Evolutionary conservation across 352 stramenopile species (phyloP), one percentile per base, ranked within the genome.

Genomic region (Aphanomyces stellatus): DNA sequence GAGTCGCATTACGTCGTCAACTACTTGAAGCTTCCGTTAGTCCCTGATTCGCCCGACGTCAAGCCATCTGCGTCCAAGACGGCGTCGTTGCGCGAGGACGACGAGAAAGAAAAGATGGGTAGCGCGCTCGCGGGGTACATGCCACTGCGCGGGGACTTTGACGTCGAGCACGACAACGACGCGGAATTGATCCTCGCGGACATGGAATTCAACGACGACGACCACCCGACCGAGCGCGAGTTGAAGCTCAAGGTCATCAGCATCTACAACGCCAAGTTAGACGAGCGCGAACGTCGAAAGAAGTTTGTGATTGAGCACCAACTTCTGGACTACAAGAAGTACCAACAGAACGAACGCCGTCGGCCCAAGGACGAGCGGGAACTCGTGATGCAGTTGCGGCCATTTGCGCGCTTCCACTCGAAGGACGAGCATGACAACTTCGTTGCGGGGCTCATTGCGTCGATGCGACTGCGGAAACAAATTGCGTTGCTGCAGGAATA

Each of bases 111-210:
- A 40, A 65, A 70, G 55, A 77, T 77, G 56, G 76, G 74, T 33
- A 86, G 76, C 46, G 78, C 84, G 49, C 62, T 94, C 15, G 85
- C 89, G 0, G 96, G 96, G 19, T 99, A 98, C 77, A 98, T 98
- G 91, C 95, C 96, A 7, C 82, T 98, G 27, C 91, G 96, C 62
- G 90, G 93, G 10, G 96, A 99, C 69, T 99, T 98, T 81, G 96
- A 99, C 65, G 89, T 98, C 35, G 96, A 99, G 79, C 98, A 96
- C 75, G 93, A 99, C 61, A 98, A 99, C 68, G 95, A 99, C 53
- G 96, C 96, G 1, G 96, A 99, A 76, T 59, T 97, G 53, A 90
- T 97, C 34, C 72, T 99, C 27, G 91, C 91, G 7, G 96, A 99
- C 74, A 98, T 99, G 89, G 94, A 98, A 65, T 88, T 92, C 22